These are phyloP conservation scores for Zygosaccharomyces siamensis DNA, from an alignment of 805 yeast genomes.

Conservation along the genomic window DNA sequence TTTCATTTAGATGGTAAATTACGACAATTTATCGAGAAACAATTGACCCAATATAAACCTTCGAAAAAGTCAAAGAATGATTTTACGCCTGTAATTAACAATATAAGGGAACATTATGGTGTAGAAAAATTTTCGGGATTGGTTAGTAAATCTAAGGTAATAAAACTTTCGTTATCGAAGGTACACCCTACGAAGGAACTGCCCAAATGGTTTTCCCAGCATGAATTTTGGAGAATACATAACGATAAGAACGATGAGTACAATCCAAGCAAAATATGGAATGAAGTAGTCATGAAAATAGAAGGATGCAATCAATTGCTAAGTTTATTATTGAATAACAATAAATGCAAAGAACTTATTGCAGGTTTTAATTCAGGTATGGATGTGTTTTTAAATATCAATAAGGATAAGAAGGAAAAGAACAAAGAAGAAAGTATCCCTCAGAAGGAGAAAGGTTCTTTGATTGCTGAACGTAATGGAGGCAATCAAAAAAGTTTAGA, in stretches of 20 bases:
- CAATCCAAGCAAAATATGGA: conserved; percentile 47
- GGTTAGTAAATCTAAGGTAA: conserved; percentile 26
- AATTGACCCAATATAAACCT: conserved; percentile 12
- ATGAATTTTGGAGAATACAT: conserved; percentile 25
- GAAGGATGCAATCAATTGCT: conserved; percentile 25
- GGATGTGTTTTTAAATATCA: conserved; percentile 35
- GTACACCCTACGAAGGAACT: conserved; percentile 18
- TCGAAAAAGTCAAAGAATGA: conserved; percentile 12
- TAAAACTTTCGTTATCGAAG: conserved; percentile 23
- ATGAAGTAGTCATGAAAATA: conserved; percentile 26
- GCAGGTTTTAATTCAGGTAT: conserved; percentile 38
- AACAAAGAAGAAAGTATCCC: conserved; percentile 5
- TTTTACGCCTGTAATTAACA: conserved; percentile 9
- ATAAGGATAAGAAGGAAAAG: conserved; percentile 23
- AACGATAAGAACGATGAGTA: conserved; percentile 31
- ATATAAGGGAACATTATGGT: conserved; percentile 8
- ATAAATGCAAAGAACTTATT: conserved; percentile 45
- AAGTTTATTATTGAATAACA: conserved; percentile 44
- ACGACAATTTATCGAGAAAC: conserved; percentile 13
- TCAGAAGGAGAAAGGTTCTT: conserved; percentile 17
- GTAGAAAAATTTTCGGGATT: conserved; percentile 21
- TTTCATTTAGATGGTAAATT: conserved; percentile 26
- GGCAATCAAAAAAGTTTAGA: conserved; percentile 21
- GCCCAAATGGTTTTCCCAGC: conserved; percentile 27
- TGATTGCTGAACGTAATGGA: conserved; percentile 16